A percentile compares a stretch with the other conserved stretches of the same genome.
Conservation (phyloP, 768 basidiomycete species). For the Sporobolomyces roseus region DNA sequence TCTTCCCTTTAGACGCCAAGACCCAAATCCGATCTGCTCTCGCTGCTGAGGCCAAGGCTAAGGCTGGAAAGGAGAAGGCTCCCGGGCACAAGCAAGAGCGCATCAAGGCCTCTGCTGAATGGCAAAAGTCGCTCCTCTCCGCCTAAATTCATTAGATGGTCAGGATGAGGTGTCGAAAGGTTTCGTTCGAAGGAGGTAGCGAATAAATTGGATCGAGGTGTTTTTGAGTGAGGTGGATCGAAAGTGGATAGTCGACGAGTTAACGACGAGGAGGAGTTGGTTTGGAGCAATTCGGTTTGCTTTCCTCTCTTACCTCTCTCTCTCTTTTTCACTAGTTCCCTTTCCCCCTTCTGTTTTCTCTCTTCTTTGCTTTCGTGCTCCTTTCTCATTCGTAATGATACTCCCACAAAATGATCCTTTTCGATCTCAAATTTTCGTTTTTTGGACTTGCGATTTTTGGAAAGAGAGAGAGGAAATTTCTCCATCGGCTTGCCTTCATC, state of each 20-base stretch:
- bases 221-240: too few relatives aligned
- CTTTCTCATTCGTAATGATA: neutral
- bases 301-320: neutral
- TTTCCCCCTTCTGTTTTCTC: neutral
- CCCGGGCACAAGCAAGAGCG: conserved; percentile 17
- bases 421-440: neutral
- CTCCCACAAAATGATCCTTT: neutral
- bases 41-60: conserved; percentile 45
- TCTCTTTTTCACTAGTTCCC: neutral
- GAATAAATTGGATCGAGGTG: too few relatives aligned
- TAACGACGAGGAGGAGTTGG: neutral
- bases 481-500: too few relatives aligned
- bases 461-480: too few relatives aligned
- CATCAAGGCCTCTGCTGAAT: conserved; percentile 27
- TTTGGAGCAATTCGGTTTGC: too few relatives aligned
- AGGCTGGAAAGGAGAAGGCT: conserved; percentile 11
- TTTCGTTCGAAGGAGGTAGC: too few relatives aligned
- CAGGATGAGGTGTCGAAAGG: neutral
- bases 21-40: conserved; percentile 48
- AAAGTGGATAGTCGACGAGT: neutral
- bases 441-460: too few relatives aligned
- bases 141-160: conserved; percentile 21
- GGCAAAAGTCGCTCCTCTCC: conserved; percentile 35
- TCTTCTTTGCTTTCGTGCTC: neutral
- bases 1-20: conserved; percentile 48